phyloP scores from a whole-genome alignment of 208 protist species.

The Crithidia bombi region DNA sequence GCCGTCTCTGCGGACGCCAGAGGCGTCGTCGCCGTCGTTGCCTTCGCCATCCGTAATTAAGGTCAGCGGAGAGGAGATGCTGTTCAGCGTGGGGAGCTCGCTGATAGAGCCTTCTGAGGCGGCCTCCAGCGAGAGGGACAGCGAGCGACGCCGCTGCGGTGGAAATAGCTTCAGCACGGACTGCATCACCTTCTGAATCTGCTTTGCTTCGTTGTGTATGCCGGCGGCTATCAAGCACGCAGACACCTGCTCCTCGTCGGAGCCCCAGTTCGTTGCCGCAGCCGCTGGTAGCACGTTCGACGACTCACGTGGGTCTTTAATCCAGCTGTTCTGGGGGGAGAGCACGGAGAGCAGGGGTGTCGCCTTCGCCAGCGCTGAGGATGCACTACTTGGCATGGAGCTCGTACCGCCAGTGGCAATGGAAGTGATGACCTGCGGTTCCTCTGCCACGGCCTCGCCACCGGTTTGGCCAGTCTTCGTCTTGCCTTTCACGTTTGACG shows the following conservation, averaged over 20 bases:
- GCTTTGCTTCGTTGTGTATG: constrained; percentile 19
- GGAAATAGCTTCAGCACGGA: constrained; percentile 23
- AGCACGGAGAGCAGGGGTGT: constrained; percentile 11
- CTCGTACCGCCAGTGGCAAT: constrained; percentile 12
- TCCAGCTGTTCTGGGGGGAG: constrained; percentile 18
- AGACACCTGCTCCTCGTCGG: constrained; percentile 18
- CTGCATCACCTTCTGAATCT: constrained; percentile 23
- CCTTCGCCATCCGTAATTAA: constrained; percentile 3
- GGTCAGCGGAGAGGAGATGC: constrained; percentile 1
- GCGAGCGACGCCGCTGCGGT: constrained; percentile 8
- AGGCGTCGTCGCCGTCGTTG: not conserved
- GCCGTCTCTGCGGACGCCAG: not conserved
- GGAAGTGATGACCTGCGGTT: constrained; percentile 13
- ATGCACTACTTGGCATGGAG: constrained; percentile 3
- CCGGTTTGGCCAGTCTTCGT: not conserved
- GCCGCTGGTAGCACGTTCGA: constrained; percentile 11
- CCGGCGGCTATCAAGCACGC: constrained; percentile 14
- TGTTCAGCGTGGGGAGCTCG: constrained; percentile 13
- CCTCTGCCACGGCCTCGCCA: not conserved
- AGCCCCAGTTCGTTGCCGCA: constrained; percentile 9
- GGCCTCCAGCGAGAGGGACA: constrained; percentile 13
- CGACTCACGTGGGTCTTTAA: constrained; percentile 15
- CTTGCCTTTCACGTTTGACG: not conserved
- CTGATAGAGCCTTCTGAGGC: constrained; percentile 12
- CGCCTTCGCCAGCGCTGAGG: constrained; percentile 6